These are phyloP conservation scores for Spinellus fusiger DNA, from an alignment of 192 early-diverging fungal species.

Conservation along the genomic window DNA sequence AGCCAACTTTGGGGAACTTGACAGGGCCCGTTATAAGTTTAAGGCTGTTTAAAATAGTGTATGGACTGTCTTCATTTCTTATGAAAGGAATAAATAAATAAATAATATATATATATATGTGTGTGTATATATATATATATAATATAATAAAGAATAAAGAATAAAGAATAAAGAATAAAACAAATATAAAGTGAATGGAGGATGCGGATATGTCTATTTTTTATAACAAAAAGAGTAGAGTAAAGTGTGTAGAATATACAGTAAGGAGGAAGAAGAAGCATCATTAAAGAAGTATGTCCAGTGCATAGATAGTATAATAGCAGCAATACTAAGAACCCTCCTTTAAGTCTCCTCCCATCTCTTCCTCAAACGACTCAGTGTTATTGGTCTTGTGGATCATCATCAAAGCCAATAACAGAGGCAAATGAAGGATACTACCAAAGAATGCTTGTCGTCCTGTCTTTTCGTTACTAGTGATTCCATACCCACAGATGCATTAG, in stretches of 20 bases:
- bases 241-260: background rate
- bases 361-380: slow-evolving; percentile 12
- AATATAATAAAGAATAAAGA: too few species aligned
- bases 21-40: slow-evolving; percentile 7
- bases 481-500: background rate
- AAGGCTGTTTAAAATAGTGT: slow-evolving; percentile 10
- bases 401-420: slow-evolving; percentile 77
- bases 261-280: background rate
- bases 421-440: slow-evolving; percentile 83
- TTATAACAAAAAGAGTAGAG: background rate
- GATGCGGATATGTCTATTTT: background rate
- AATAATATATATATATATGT: background rate
- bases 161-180: too few species aligned
- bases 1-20: slow-evolving; percentile 2
- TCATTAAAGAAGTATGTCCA: background rate
- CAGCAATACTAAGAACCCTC: background rate
- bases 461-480: slow-evolving; percentile 56
- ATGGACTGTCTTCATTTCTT: background rate
- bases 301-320: background rate
- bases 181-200: slow-evolving; percentile 1
- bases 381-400: slow-evolving; percentile 72
- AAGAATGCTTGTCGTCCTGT: slow-evolving; percentile 88
- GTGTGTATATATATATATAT: background rate
- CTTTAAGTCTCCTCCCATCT: slow-evolving; percentile 11
- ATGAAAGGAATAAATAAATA: background rate